These are phyloP conservation scores for Teratosphaeria nubilosa DNA, from an alignment of 2,329 filamentous ascomycete genomes.

Conservation along the genomic window DNA sequence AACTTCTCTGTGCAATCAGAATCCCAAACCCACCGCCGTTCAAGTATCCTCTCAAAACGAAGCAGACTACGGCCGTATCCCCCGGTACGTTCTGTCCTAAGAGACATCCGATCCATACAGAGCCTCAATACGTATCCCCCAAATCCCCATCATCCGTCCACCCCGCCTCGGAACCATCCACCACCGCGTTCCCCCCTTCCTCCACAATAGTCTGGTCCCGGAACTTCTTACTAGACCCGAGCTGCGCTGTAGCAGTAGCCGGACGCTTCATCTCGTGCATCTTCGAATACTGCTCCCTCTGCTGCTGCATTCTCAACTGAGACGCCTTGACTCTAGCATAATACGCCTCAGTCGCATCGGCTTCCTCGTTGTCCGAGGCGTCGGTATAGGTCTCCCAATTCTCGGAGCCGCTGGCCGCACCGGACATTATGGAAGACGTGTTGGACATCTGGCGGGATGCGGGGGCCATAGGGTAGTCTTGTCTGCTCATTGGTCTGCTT, in stretches of 20 bases:
- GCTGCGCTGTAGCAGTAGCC: slow-evolving; percentile 7
- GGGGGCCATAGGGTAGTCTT: slow-evolving; percentile 21
- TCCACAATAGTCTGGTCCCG: slow-evolving; percentile 19
- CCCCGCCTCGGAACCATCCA: slow-evolving; percentile 24
- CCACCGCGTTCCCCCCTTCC: slow-evolving; percentile 9
- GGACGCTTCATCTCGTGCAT: slow-evolving; percentile 8
- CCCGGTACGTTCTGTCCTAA: not conserved
- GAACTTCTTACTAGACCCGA: slow-evolving; percentile 15
- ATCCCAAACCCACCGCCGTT: not conserved
- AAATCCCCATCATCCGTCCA: slow-evolving; percentile 29
- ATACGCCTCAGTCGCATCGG: slow-evolving; percentile 66
- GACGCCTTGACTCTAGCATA: slow-evolving; percentile 54
- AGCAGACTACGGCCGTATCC: not conserved
- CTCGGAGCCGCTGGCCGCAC: slow-evolving; percentile 51
- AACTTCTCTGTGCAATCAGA: not conserved
- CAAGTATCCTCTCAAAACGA: not conserved
- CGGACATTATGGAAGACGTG: slow-evolving; percentile 25
- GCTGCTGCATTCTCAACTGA: slow-evolving; percentile 7
- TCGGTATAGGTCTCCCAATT: slow-evolving; percentile 98
- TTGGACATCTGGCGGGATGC: slow-evolving; percentile 23
- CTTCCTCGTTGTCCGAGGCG: slow-evolving; percentile 31
- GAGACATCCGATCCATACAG: not conserved
- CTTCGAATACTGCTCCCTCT: not conserved
- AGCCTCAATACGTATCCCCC: slow-evolving; percentile 25
- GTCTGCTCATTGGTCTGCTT: slow-evolving; percentile 19